phyloP scores from a whole-genome alignment of 805 yeast genomes.

The Candida ovalis region DNA sequence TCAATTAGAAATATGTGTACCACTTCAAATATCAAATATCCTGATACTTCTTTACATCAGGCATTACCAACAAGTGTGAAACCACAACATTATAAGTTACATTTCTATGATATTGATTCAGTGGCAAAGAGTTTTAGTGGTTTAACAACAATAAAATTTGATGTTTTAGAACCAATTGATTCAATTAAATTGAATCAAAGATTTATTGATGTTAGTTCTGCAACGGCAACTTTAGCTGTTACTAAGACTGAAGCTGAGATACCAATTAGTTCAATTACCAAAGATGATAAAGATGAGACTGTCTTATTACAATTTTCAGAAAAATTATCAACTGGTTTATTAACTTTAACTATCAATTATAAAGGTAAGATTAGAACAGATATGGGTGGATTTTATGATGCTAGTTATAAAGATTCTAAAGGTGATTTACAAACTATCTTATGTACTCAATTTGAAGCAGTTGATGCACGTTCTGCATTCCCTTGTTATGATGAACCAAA shows the following conservation, averaged over 20 bases:
- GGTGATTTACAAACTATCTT: conserved; percentile 38
- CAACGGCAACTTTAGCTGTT: conserved; percentile 17
- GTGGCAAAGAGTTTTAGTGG: conserved; percentile 45
- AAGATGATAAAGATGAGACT: conserved; percentile 50
- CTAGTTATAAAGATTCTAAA: conserved; percentile 36
- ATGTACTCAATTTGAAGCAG: conserved; percentile 56
- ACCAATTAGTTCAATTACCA: conserved; percentile 13
- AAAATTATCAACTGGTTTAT: conserved; percentile 27
- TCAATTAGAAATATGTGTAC: conserved; percentile 3
- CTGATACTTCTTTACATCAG: conserved; percentile 46
- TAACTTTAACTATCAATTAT: conserved; percentile 34
- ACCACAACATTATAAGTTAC: conserved; percentile 72
- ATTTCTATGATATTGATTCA: conserved; percentile 55
- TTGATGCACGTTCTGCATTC: conserved; percentile 56
- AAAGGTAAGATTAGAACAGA: conserved; percentile 46
- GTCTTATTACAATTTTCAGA: conserved; percentile 54
- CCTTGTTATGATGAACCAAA: conserved; percentile 58
- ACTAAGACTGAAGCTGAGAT: conserved; percentile 28
- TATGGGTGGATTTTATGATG: conserved; percentile 55
- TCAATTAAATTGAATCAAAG: conserved; percentile 47
- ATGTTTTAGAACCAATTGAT: conserved; percentile 38
- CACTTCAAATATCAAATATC: conserved; percentile 11
- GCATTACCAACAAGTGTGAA: conserved; percentile 43
- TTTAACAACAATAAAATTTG: conserved; percentile 42
- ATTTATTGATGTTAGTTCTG: conserved; percentile 33